A percentile compares a stretch with the other conserved stretches of the same genome.
These are phyloP conservation scores for Eragrostis curvula DNA, from an alignment of 176 grass and related monocot genomes.

Conservation along the genomic window DNA sequence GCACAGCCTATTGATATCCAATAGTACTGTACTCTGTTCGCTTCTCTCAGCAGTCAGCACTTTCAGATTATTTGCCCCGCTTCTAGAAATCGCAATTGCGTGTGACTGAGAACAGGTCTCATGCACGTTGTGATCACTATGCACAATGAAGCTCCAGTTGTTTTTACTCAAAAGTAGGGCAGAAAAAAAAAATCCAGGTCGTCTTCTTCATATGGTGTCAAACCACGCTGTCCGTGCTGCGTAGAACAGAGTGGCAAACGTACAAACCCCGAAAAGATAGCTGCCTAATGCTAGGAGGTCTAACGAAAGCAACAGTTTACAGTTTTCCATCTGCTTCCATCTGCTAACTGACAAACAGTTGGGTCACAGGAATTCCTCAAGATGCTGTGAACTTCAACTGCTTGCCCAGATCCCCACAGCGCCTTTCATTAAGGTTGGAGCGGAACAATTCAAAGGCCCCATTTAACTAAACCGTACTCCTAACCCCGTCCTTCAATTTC, in stretches of 20 bases:
- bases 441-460: background rate
- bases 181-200: no score
- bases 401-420: background rate
- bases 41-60: background rate
- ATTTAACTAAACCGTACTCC: slow-evolving; percentile 2
- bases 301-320: slow-evolving; percentile 30
- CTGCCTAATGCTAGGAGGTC: slow-evolving; percentile 28
- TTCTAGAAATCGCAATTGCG: slow-evolving; percentile 5
- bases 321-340: background rate
- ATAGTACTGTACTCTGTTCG: background rate
- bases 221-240: background rate
- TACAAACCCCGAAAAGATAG: slow-evolving; percentile 41
- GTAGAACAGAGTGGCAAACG: slow-evolving; percentile 12
- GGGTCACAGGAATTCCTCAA: slow-evolving; percentile 22
- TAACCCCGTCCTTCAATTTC: slow-evolving; percentile 6
- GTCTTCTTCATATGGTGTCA: background rate
- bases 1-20: slow-evolving; percentile 7
- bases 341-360: background rate
- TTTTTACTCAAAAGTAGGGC: background rate
- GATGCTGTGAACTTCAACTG: background rate
- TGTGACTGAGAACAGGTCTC: background rate
- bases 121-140: background rate
- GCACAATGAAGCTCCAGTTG: background rate
- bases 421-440: slow-evolving; percentile 9
- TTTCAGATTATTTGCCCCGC: background rate